Percentiles rank a stretch among this genome's conserved stretches.
Evolutionary conservation across 1,284 basidiomycete genomes (phyloP).

Genomic region (Leccinum laetum): DNA sequence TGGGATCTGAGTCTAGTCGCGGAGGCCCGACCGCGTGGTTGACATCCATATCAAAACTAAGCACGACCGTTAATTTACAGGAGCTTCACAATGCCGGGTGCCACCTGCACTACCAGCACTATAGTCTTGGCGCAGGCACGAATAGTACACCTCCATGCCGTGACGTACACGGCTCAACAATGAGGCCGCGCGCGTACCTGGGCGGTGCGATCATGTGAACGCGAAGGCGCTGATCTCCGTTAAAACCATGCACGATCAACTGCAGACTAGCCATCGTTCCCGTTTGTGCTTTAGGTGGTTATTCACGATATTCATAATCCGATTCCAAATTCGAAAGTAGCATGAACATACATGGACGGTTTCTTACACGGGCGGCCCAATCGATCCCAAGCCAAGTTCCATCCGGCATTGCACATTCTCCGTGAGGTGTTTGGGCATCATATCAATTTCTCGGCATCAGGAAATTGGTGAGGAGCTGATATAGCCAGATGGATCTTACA

Average conservation of each 20-base stretch:
- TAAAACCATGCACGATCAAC: neutral
- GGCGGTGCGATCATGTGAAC: conserved; percentile 10
- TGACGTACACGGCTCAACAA: conserved; percentile 4
- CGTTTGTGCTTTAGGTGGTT: neutral
- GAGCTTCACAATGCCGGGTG: neutral
- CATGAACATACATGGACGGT: conserved; percentile 8
- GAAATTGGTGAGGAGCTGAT: too few relatives aligned
- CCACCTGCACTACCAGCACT: neutral
- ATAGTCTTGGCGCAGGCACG: conserved; percentile 1
- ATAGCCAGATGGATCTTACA: too few relatives aligned
- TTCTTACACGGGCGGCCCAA: conserved; percentile 16
- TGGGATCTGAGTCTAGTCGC: neutral
- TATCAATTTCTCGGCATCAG: neutral
- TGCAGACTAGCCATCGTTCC: neutral
- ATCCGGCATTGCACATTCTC: neutral
- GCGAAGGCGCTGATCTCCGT: neutral
- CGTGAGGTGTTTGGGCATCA: neutral
- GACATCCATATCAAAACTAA: neutral
- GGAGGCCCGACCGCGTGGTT: neutral
- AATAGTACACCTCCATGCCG: conserved; percentile 11
- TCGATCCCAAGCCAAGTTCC: neutral
- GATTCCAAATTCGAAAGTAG: conserved; percentile 15
- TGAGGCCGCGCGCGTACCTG: conserved; percentile 13
- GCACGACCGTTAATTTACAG: neutral
- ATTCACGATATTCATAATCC: neutral